Evolutionary conservation across 2,329 filamentous ascomycete species (phyloP), one percentile per base, ranked within the genome.

Genomic region (Xylariaceae sp.): DNA sequence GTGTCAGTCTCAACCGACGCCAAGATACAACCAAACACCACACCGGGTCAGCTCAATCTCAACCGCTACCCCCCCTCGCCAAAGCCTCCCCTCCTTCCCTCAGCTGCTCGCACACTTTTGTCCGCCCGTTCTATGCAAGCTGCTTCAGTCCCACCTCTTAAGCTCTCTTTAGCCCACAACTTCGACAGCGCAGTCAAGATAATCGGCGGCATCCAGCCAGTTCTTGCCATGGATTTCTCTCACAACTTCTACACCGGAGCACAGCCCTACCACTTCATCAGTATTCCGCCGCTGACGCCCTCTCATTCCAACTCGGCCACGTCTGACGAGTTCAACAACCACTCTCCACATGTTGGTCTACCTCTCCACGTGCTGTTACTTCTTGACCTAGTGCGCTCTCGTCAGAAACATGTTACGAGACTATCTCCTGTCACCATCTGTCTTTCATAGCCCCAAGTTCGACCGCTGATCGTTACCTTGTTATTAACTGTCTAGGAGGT

Each of bases 201-300:
- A 26, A 26, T 6, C 22, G 6, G 22, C 6, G 22, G 22, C 22
- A 26, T 26, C 22, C 6, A 26, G 22, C 22, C 22, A 26, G 6
- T 26, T 26, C 22, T n/a, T n/a, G 30, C 51, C 37, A 79, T 79
- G 76, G 74, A 79, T 57, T 79, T 73, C 61, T 66, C 71, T 35
- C 74, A 73, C 48, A 60, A 68, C 34, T 79, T 74, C 59, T 74
- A 67, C 52, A 50, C 67, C 38, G 66, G 65, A 55, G 56, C 66
- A 45, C 71, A 75, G 63, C 64, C 71, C 37, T 78, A 74, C 62
- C 73, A 72, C 53, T 79, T 78, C 57, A 68, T 78, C 57, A 66
- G 68, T 49, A 70, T 79, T 40, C 64, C 71, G 42, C 74, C 74
- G 36, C 56, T 77, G 56, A 78, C 75, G 47, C 75, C 76, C 22